phyloP scores from a whole-genome alignment of 208 protist species.

The Wallacemonas sp. region DNA sequence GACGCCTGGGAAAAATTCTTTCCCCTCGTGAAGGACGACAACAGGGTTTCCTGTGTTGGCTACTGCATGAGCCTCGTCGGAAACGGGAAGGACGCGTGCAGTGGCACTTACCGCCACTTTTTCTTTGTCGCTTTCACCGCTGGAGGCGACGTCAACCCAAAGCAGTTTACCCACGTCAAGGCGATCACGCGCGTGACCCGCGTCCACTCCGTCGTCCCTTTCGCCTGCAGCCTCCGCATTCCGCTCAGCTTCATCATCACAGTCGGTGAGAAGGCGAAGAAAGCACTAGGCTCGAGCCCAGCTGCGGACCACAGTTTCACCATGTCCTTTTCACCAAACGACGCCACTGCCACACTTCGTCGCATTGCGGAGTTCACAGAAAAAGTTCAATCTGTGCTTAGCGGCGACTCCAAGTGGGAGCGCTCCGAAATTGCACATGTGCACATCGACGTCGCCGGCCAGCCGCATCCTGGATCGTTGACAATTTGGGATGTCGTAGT shows the following conservation, averaged over 20 bases:
- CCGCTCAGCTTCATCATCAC: constrained; percentile 66
- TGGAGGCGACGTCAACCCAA: constrained; percentile 12
- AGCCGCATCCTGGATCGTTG: constrained; percentile 14
- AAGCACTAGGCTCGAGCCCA: constrained; percentile 31
- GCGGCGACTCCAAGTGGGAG: constrained; percentile 46
- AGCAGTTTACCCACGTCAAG: constrained; percentile 16
- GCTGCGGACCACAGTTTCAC: constrained; percentile 35
- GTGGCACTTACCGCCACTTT: constrained; percentile 60
- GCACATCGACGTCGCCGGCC: constrained; percentile 30
- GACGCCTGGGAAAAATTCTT: constrained; percentile 69
- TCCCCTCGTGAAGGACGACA: constrained; percentile 34
- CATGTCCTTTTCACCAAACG: constrained; percentile 37
- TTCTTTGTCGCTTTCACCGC: constrained; percentile 56
- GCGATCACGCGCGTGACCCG: constrained; percentile 33
- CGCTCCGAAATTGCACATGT: constrained; percentile 51
- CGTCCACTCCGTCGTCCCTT: constrained; percentile 61
- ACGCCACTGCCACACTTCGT: constrained; percentile 41
- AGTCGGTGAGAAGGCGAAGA: constrained; percentile 56
- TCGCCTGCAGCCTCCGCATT: constrained; percentile 48
- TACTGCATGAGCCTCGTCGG: constrained; percentile 59
- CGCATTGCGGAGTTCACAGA: constrained; percentile 35
- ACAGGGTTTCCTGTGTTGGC: constrained; percentile 41
- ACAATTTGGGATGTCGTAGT: constrained; percentile 64
- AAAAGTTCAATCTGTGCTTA: constrained; percentile 36
- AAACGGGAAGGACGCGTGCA: constrained; percentile 11